Base-by-base conservation (phyloP, 2,329 filamentous ascomycete species). In the Aspergillus luchuensis region DNA sequence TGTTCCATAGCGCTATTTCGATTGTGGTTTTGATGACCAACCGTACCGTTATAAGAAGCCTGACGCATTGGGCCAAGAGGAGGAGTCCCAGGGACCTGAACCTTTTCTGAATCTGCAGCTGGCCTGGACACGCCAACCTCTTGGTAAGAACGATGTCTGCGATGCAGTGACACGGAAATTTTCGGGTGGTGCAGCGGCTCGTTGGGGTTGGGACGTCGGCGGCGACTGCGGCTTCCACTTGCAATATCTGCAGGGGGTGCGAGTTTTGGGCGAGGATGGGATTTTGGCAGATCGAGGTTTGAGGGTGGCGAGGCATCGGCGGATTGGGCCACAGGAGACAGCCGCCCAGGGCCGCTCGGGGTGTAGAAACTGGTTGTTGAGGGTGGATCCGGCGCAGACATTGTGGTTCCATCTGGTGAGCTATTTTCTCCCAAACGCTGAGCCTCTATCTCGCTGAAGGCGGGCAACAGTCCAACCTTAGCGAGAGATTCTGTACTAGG, bases 401-500 rank as follows among this genome's bases (percentile, higher is more conserved):
- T 56, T 8, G 58, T 64, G 13, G 63, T 65, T 4, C 63, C 65
- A 41, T 66, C 60, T 5, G 66, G 65, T n/a, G 72, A 72, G 17
- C 62, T 62, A 62, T 67, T 68, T 36, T 72, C 58, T 17, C 55
- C 30, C 30, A 66, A 53, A 62, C 61, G 59, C 60, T 63, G 55
- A 39, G 56, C 41, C 60, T 67, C 56, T 58, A 64, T 21, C 64
- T 79, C 63, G 69, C 75, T 61, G 69, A 71, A 2, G 78, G 72
- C 80, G 38, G 86, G 83, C 86, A n/a, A 82, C 78, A 52, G 13
- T 82, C 84, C 80, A 78, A 61, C 78, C 81, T 51, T 81, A 77
- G 54, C 82, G 78, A 60, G 81, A 76, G 67, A 85, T 78, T 64
- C 87, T 68, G 58, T 85, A 83, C 28, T 86, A 84, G 59, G 82